phyloP scores from a whole-genome alignment of 1,284 basidiomycete genomes.

The Prillingera fragicola region DNA sequence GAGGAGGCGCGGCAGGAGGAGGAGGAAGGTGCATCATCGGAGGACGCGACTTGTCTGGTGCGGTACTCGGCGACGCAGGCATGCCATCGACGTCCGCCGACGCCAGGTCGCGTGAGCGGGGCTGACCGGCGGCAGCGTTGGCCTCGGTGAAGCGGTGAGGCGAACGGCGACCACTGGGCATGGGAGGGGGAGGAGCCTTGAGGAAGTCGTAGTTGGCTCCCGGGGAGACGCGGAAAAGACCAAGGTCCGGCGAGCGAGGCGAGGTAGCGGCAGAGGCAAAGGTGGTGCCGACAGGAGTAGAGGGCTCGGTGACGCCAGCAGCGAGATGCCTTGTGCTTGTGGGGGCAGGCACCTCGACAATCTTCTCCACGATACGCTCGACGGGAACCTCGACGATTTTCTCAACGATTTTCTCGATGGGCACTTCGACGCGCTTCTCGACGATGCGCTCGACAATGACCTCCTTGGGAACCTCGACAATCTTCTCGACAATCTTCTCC shows the following conservation, averaged over 20 bases:
- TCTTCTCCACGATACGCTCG: conserved; percentile 36
- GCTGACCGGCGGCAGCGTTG: too few relatives aligned
- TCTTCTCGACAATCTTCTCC: conserved; percentile 21
- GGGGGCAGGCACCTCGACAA: conserved; percentile 32
- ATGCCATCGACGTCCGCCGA: conserved; percentile 5
- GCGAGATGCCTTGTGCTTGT: too few relatives aligned
- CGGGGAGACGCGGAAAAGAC: conserved; percentile 41
- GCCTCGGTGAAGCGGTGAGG: too few relatives aligned
- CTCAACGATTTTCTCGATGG: conserved; percentile 41
- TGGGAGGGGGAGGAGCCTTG: conserved; percentile 41
- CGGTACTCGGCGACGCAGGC: conserved; percentile 18
- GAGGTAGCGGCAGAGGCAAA: conserved; percentile 4
- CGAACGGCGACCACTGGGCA: background rate
- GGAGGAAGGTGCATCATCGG: conserved; percentile 80
- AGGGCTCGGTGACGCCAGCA: background rate
- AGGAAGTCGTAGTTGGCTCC: conserved; percentile 48
- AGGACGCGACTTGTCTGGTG: conserved; percentile 70
- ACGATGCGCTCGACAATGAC: conserved; percentile 29
- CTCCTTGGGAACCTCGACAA: conserved; percentile 39
- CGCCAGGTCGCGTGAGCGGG: conserved; percentile 2
- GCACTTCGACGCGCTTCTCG: conserved; percentile 42
- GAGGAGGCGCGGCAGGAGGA: conserved; percentile 72
- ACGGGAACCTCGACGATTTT: conserved; percentile 45
- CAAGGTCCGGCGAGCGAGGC: conserved; percentile 33
- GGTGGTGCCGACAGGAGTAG: background rate